A percentile compares a stretch with the other conserved stretches of the same genome.
phyloP scores from a whole-genome alignment of 2,329 filamentous ascomycete species.

The Rachicladosporium sp. region DNA sequence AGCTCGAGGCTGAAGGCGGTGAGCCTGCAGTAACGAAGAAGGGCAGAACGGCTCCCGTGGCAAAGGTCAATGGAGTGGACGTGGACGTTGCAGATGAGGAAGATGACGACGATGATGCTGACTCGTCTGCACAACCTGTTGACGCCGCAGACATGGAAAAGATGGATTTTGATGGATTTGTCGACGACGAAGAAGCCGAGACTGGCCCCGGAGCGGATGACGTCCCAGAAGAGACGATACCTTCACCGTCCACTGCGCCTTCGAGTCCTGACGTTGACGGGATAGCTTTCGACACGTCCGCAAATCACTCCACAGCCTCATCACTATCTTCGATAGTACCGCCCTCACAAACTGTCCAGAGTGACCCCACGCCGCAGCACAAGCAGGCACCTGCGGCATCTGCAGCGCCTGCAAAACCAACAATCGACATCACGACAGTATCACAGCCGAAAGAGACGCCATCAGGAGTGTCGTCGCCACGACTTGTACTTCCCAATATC shows the following conservation, averaged over 20 bases:
- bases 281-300: slow-evolving; percentile 27
- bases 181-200: slow-evolving; percentile 14
- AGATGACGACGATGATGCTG: slow-evolving; percentile 13
- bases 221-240: no score
- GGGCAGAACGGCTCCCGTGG: slow-evolving; percentile 27
- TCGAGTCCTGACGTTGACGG: slow-evolving; percentile 26
- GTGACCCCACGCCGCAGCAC: slow-evolving; percentile 6
- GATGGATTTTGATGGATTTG: slow-evolving; percentile 22
- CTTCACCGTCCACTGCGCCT: slow-evolving; percentile 21
- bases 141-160: slow-evolving; percentile 17
- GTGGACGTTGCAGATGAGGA: slow-evolving; percentile 10
- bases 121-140: slow-evolving; percentile 13
- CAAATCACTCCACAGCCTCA: slow-evolving; percentile 30
- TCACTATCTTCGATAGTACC: slow-evolving; percentile 35
- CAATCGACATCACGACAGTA: slow-evolving; percentile 1
- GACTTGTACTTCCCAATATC: slow-evolving; percentile 38
- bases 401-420: slow-evolving; percentile 1
- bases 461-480: slow-evolving; percentile 21
- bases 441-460: slow-evolving; percentile 3
- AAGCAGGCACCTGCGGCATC: slow-evolving; percentile 7
- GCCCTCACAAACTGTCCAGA: slow-evolving; percentile 15
- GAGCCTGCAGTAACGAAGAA: slow-evolving; percentile 30
- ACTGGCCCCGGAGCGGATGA: slow-evolving; percentile 4
- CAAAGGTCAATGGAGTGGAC: slow-evolving; percentile 21
- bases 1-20: slow-evolving; percentile 25